Conservation (phyloP, 1,139 yeast genomes). For the Candida dubliniensis region DNA sequence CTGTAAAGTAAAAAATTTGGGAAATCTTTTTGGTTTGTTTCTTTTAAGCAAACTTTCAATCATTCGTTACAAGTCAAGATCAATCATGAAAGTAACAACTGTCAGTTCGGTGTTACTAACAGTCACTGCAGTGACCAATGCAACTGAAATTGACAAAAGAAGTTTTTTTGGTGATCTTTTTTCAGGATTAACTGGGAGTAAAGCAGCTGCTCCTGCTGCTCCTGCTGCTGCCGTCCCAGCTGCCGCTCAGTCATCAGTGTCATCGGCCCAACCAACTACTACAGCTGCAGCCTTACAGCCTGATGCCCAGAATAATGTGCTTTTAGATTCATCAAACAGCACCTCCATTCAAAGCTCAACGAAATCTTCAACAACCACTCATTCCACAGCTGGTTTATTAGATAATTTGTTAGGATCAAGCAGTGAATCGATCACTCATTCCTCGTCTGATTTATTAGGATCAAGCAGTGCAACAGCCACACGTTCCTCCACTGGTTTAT, state of each 20-base stretch:
- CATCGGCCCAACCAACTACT: not conserved
- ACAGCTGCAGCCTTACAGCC: too few relatives aligned
- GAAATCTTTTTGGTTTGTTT: not conserved
- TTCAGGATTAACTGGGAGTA: conserved; percentile 10
- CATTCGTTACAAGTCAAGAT: conserved; percentile 6
- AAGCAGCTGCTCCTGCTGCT: conserved; percentile 11
- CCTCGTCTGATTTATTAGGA: too few relatives aligned
- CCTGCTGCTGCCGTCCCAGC: conserved; percentile 14
- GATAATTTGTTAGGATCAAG: not conserved
- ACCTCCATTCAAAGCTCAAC: not conserved
- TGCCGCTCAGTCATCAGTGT: not conserved
- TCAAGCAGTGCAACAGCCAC: not conserved
- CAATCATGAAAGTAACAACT: conserved; percentile 12
- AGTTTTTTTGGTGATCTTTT: conserved; percentile 19
- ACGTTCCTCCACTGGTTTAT: too few relatives aligned
- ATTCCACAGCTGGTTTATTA: too few relatives aligned
- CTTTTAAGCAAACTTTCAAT: conserved; percentile 1
- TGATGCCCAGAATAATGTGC: too few relatives aligned
- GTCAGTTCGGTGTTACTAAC: conserved; percentile 12
- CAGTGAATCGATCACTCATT: not conserved
- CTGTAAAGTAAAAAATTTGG: not conserved
- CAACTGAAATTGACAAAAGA: conserved; percentile 12
- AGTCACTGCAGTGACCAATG: conserved; percentile 12
- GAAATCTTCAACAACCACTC: too few relatives aligned
- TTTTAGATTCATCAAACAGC: not conserved